Conservation (phyloP, 495 filamentous ascomycete species). For the Penicillium paradoxum region DNA sequence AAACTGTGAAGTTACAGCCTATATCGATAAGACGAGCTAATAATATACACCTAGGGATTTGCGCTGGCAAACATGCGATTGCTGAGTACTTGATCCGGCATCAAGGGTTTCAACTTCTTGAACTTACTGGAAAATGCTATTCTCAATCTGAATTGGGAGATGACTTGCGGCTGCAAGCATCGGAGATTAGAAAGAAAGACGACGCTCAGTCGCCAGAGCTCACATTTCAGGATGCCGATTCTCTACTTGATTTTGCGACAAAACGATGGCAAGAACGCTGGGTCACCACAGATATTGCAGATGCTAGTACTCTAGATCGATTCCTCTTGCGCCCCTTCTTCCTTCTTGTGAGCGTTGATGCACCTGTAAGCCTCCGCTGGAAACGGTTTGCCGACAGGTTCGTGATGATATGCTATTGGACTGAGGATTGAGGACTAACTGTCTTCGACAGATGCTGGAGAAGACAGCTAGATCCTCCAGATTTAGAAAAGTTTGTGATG, state of each 20-base stretch:
- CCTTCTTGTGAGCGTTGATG: slow-evolving; percentile 85
- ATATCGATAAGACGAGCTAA: slow-evolving; percentile 2
- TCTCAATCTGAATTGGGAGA: slow-evolving; percentile 24
- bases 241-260: slow-evolving; percentile 78
- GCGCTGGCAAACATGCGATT: slow-evolving; percentile 82
- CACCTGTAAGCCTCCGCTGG: slow-evolving; percentile 79
- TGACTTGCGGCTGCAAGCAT: slow-evolving; percentile 28
- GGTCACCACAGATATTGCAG: slow-evolving; percentile 77
- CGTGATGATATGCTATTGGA: neutral
- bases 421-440: neutral
- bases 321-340: slow-evolving; percentile 83
- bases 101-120: slow-evolving; percentile 60
- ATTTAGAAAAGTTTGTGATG: slow-evolving; percentile 71
- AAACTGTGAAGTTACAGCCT: neutral
- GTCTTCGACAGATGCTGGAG: slow-evolving; percentile 34
- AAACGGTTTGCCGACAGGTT: slow-evolving; percentile 60
- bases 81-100: slow-evolving; percentile 74
- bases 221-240: slow-evolving; percentile 54
- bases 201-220: slow-evolving; percentile 19
- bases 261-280: slow-evolving; percentile 74
- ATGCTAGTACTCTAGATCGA: slow-evolving; percentile 61
- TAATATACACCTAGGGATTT: slow-evolving; percentile 61
- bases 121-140: slow-evolving; percentile 22
- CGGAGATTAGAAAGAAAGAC: slow-evolving; percentile 17
- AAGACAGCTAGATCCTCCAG: slow-evolving; percentile 42